phyloP scores from a whole-genome alignment of 2,329 filamentous ascomycete genomes.

The Ophiostoma sp. region DNA sequence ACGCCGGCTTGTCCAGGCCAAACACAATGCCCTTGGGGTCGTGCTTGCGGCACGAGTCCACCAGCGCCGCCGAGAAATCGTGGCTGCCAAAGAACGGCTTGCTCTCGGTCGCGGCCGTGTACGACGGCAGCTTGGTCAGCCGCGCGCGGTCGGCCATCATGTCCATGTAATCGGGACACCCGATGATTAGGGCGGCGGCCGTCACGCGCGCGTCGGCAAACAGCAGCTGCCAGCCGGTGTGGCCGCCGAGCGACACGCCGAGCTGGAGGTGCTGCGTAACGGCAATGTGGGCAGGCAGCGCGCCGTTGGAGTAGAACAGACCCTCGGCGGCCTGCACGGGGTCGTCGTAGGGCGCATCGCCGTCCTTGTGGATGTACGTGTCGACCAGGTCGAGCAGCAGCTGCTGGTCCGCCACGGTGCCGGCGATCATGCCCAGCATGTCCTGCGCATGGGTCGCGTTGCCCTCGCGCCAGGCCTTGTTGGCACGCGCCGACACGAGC shows the following conservation, averaged over 20 bases:
- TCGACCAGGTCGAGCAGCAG: conserved; percentile 71
- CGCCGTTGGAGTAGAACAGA: conserved; percentile 5
- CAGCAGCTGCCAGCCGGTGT: conserved; percentile 78
- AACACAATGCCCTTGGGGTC: conserved; percentile 77
- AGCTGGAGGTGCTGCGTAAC: conserved; percentile 58
- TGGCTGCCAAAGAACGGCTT: conserved; percentile 68
- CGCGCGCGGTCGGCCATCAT: conserved; percentile 75
- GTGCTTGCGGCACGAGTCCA: conserved; percentile 55
- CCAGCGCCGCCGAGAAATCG: conserved; percentile 68
- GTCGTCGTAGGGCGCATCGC: conserved; percentile 12
- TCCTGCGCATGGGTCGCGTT: conserved; percentile 82
- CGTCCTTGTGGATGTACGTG: conserved; percentile 35
- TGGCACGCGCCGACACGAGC: conserved; percentile 60
- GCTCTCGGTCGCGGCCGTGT: conserved; percentile 50
- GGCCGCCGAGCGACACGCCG: conserved; percentile 81
- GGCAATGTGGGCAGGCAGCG: conserved; percentile 17
- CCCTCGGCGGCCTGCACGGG: conserved; percentile 2
- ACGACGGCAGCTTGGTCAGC: conserved; percentile 60
- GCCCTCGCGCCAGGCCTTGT: conserved; percentile 72
- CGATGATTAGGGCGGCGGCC: conserved; percentile 75
- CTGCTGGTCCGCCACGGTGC: conserved; percentile 68
- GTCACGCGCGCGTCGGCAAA: conserved; percentile 72
- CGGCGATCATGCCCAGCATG: conserved; percentile 75
- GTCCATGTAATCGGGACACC: conserved; percentile 75
- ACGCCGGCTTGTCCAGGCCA: conserved; percentile 39